A percentile compares a stretch with the other conserved stretches of the same genome.
Conservation (phyloP, 768 basidiomycete genomes). For the Calocybe indica region DNA sequence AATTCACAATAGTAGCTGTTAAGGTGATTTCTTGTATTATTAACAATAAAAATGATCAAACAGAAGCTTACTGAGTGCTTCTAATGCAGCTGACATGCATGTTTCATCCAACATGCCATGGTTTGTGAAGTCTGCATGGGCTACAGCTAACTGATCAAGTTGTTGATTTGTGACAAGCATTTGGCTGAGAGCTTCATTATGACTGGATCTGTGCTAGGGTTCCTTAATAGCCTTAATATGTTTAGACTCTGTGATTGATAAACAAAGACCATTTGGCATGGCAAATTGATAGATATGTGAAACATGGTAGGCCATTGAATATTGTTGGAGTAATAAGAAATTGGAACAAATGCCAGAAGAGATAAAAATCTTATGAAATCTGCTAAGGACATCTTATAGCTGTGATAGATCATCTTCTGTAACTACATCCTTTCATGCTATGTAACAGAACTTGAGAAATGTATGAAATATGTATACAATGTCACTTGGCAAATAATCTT, state of each 20-base stretch:
- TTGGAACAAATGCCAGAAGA: constrained; percentile 4
- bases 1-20: background rate
- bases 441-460: constrained; percentile 16
- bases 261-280: constrained; percentile 11
- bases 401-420: background rate
- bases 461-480: constrained; percentile 11
- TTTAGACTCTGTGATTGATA: constrained; percentile 13
- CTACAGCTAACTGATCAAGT: constrained; percentile 11
- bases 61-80: background rate
- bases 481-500: constrained; percentile 13
- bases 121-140: constrained; percentile 3
- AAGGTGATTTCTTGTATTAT: background rate
- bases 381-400: background rate
- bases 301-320: constrained; percentile 12
- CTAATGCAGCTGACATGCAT: background rate
- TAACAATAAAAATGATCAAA: background rate
- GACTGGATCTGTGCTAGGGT: constrained; percentile 15
- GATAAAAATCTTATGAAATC: constrained; percentile 15
- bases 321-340: constrained; percentile 17
- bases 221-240: constrained; percentile 11
- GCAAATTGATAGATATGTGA: constrained; percentile 9
- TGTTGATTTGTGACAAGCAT: constrained; percentile 15
- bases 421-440: constrained; percentile 1
- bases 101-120: background rate
- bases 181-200: constrained; percentile 12